phyloP scores from a whole-genome alignment of 331 rosid genomes.

The Malus hybrid region DNA sequence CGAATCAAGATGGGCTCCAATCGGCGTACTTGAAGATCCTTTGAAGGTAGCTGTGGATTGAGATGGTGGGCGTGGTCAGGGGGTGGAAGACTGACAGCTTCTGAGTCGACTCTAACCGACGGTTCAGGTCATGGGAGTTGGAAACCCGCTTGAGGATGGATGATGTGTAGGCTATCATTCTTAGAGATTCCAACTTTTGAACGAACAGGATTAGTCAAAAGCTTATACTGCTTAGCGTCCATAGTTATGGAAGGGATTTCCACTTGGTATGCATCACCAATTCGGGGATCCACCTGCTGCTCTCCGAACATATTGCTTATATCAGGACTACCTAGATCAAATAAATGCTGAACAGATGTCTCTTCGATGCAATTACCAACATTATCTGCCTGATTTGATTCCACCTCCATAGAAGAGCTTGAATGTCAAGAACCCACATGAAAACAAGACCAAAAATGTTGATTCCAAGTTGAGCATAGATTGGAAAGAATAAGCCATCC shows the following conservation, averaged over 20 bases:
- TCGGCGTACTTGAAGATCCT: constrained; percentile 44
- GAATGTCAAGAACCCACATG: constrained; percentile 35
- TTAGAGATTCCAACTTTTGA: constrained; percentile 27
- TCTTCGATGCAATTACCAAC: constrained; percentile 29
- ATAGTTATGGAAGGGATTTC: constrained; percentile 47
- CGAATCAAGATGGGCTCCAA: constrained; percentile 44
- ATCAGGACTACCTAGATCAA: constrained; percentile 41
- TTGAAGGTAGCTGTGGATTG: constrained; percentile 29
- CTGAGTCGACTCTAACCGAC: background rate
- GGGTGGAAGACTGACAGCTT: constrained; percentile 29
- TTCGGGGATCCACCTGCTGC: constrained; percentile 37
- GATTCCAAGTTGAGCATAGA: constrained; percentile 91
- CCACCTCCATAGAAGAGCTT: constrained; percentile 36
- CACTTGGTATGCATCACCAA: constrained; percentile 63
- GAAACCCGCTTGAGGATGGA: constrained; percentile 30
- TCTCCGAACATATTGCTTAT: constrained; percentile 32
- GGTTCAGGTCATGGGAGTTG: constrained; percentile 18
- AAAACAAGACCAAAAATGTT: constrained; percentile 55
- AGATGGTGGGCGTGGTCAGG: constrained; percentile 34
- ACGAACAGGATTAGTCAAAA: constrained; percentile 30
- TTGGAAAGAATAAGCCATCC: constrained; percentile 95
- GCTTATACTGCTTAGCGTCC: constrained; percentile 32
- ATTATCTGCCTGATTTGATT: constrained; percentile 21
- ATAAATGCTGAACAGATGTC: constrained; percentile 15
- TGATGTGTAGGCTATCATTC: constrained; percentile 25